Base-by-base conservation (phyloP, 345 rosid genomes). In the Salix purpurea region DNA sequence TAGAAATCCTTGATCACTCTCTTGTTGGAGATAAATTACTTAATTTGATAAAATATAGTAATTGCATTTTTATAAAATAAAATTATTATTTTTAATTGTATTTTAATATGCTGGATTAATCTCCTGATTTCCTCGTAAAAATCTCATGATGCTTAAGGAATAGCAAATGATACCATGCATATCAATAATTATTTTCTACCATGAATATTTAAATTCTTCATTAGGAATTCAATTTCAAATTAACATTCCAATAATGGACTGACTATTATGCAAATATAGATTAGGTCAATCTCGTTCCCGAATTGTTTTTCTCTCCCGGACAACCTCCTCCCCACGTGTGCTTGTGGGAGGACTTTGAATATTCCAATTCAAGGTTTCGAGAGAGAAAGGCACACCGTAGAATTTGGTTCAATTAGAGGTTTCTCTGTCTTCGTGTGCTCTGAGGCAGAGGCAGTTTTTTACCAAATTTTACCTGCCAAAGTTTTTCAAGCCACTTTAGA, bases 301-400 rank as follows among this genome's bases (percentile, higher is more conserved):
- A 13, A 32, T 2, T 18, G 0, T 10, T 12, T 54, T 72, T 26
- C 52, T 23, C 32, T 10, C 6, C 11, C 37, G 10, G 5, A 16
- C 65, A 69, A 32, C n/a, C 44, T 32, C 28, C 62, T 34, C 80
- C 75, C 40, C 84, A 76, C 84, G 77, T 78, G 84, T 56, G 42
- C 16, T 28, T 12, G 68, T 60, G 13, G 62, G 79, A 66, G 7
- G 77, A 28, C 24, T 64, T 39, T 76, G 84, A 81, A 79, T 77
- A 85, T 79, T 84, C 83, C 40, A 69, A 68, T 13, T 71, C 46
- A 6, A 44, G 24, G 21, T 30, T 76, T 74, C 39, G 58, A 69
- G 23, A 16, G 19, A 24, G 40, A 46, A 74, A 66, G n/a, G 6
- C 1, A 11, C 12, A 19, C 10, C 1, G 1, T 24, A 5, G 16